Conservation (phyloP, 805 yeast genomes). For the Candida jianshihensis region DNA sequence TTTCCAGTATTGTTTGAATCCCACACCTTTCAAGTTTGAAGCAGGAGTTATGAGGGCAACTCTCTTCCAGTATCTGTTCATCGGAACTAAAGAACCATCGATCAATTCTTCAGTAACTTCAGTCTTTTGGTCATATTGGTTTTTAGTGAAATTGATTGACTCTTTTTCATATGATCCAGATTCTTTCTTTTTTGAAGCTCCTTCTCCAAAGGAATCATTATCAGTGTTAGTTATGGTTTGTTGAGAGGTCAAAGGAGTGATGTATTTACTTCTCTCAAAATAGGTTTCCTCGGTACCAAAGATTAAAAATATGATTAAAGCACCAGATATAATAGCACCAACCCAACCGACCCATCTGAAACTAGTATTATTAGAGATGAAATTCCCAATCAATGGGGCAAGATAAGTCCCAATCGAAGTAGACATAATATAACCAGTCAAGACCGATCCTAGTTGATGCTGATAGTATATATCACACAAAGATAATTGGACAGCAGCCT, state of each 20-base stretch:
- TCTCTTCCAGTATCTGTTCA: conserved; percentile 38
- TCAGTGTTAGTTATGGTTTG: conserved; percentile 9
- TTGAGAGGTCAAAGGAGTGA: conserved; percentile 23
- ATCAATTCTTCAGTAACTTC: conserved; percentile 20
- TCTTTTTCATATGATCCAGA: conserved; percentile 10
- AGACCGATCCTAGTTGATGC: conserved; percentile 67
- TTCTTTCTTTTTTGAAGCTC: conserved; percentile 2
- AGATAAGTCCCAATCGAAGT: conserved; percentile 72
- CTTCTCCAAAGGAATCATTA: conserved; percentile 9
- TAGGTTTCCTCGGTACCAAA: conserved; percentile 67
- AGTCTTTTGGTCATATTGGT: background rate
- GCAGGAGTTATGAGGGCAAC: conserved; percentile 48
- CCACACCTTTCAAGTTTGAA: conserved; percentile 53
- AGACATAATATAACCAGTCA: conserved; percentile 69
- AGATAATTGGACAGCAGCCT: conserved; percentile 62
- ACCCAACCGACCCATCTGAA: conserved; percentile 78
- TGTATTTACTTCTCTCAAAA: conserved; percentile 47
- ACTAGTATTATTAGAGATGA: conserved; percentile 49
- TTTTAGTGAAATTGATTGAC: conserved; percentile 5
- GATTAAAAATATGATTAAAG: conserved; percentile 42
- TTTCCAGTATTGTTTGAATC: conserved; percentile 56
- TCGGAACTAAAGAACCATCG: conserved; percentile 36
- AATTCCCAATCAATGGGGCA: conserved; percentile 78
- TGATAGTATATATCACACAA: conserved; percentile 69
- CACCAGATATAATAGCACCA: conserved; percentile 59